Evolutionary conservation across 78 protist species (phyloP).

Genomic region (Dictyostelium citrinum): DNA sequence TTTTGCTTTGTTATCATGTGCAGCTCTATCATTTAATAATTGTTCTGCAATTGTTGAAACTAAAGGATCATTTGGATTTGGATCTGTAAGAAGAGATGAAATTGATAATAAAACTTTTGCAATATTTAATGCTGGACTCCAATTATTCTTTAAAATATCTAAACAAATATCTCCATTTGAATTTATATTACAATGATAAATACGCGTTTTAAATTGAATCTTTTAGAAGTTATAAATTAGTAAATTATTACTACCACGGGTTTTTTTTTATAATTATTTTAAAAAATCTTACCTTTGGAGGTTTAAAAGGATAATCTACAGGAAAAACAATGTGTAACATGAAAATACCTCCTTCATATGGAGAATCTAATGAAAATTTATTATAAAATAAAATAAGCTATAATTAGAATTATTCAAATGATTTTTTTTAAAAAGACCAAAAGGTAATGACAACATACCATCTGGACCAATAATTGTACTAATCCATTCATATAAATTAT

Average conservation of each 20-base stretch:
- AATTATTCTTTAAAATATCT: slow-evolving; percentile 94
- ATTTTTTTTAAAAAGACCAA: not conserved
- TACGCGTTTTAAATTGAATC: slow-evolving; percentile 88
- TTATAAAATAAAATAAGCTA: not conserved
- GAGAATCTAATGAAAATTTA: slow-evolving; percentile 22
- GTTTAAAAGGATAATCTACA: slow-evolving; percentile 90
- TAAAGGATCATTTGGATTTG: slow-evolving; percentile 83
- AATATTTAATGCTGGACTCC: slow-evolving; percentile 89
- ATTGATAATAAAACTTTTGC: slow-evolving; percentile 70
- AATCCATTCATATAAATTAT: slow-evolving; percentile 87
- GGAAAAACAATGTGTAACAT: slow-evolving; percentile 86
- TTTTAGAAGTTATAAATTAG: not conserved
- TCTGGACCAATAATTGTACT: slow-evolving; percentile 84
- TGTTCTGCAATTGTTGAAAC: slow-evolving; percentile 70
- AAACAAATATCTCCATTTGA: slow-evolving; percentile 94
- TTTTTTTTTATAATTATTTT: not conserved
- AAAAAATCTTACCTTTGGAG: slow-evolving; percentile 82
- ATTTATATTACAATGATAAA: slow-evolving; percentile 96
- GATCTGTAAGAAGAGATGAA: slow-evolving; percentile 70
- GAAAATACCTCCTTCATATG: slow-evolving; percentile 91
- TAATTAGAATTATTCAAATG: not conserved
- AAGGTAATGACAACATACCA: not conserved
- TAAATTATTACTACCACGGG: too few species aligned
- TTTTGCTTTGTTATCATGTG: slow-evolving; percentile 76
- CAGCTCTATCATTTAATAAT: slow-evolving; percentile 13